Evolutionary conservation across 2,329 filamentous ascomycete genomes (phyloP).

Genomic region (Thyridium curvatum): DNA sequence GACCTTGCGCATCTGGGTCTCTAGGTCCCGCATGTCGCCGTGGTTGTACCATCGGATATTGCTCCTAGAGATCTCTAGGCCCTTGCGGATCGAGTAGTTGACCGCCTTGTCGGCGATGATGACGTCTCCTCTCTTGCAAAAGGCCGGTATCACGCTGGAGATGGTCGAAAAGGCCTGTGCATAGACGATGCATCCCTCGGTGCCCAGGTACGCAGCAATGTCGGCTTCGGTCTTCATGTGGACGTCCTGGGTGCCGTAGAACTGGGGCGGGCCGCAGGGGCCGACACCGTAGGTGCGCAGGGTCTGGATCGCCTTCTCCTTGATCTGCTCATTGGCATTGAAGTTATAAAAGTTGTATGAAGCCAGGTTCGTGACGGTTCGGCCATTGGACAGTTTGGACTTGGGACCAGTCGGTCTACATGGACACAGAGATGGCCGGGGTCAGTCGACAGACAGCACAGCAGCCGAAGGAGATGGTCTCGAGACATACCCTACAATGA

Average conservation of each 20-base stretch:
- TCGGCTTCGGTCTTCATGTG: constrained; percentile 96
- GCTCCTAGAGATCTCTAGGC: constrained; percentile 86
- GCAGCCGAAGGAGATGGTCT: neutral
- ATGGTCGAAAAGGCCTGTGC: constrained; percentile 95
- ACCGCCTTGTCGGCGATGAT: constrained; percentile 92
- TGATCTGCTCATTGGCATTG: constrained; percentile 83
- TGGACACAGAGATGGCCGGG: neutral
- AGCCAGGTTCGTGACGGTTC: constrained; percentile 87
- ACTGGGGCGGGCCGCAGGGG: constrained; percentile 92
- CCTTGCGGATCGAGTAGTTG: constrained; percentile 91
- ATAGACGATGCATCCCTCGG: constrained; percentile 87
- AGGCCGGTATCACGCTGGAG: constrained; percentile 92
- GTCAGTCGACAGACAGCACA: neutral
- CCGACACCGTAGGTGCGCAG: constrained; percentile 94
- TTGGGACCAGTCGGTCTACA: constrained; percentile 80
- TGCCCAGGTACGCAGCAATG: constrained; percentile 83
- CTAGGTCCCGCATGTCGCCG: constrained; percentile 90
- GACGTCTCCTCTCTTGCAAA: constrained; percentile 94
- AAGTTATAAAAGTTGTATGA: constrained; percentile 99
- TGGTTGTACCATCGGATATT: constrained; percentile 92
- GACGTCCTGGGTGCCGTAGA: constrained; percentile 97
- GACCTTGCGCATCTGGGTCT: constrained; percentile 77
- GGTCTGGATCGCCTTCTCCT: constrained; percentile 91
- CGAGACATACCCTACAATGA: constrained; percentile 72
- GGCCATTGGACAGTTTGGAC: constrained; percentile 79